These are phyloP conservation scores for Xylariaceae sp. DNA, from an alignment of 2,329 filamentous ascomycete genomes.

Conservation along the genomic window DNA sequence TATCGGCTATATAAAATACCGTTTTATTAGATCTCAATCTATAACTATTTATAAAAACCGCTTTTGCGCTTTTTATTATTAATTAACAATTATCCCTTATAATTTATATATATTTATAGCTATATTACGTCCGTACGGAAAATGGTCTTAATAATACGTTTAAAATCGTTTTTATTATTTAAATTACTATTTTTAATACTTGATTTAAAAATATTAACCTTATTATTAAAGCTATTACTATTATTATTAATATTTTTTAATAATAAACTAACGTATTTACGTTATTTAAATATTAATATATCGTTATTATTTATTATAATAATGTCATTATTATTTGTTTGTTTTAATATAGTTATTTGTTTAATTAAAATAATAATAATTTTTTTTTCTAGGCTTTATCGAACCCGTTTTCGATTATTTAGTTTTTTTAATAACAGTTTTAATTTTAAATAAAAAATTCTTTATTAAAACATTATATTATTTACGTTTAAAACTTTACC, in stretches of 20 bases:
- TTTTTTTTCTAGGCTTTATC: slow-evolving; percentile 1
- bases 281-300: neutral
- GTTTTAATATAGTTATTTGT: slow-evolving; percentile 1
- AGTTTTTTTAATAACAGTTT: neutral
- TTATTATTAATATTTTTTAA: too few species aligned
- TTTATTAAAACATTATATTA: slow-evolving; percentile 4
- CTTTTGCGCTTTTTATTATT: too few species aligned
- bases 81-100: too few species aligned
- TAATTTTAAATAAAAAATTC: slow-evolving; percentile 2
- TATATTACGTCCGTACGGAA: too few species aligned
- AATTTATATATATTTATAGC: too few species aligned
- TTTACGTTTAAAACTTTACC: slow-evolving; percentile 3
- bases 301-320: slow-evolving; percentile 1
- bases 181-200: neutral
- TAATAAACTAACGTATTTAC: too few species aligned
- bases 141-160: too few species aligned
- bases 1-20: too few species aligned
- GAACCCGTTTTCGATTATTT: slow-evolving; percentile 1
- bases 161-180: neutral
- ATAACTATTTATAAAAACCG: too few species aligned
- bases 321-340: slow-evolving; percentile 1
- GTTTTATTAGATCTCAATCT: too few species aligned
- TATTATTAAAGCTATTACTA: too few species aligned
- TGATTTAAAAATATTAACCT: too few species aligned
- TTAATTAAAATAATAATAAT: neutral